Evolutionary conservation across 148 eudicot species (phyloP), one percentile per base, ranked within the genome.

Genomic region (Rhododendron vialii): DNA sequence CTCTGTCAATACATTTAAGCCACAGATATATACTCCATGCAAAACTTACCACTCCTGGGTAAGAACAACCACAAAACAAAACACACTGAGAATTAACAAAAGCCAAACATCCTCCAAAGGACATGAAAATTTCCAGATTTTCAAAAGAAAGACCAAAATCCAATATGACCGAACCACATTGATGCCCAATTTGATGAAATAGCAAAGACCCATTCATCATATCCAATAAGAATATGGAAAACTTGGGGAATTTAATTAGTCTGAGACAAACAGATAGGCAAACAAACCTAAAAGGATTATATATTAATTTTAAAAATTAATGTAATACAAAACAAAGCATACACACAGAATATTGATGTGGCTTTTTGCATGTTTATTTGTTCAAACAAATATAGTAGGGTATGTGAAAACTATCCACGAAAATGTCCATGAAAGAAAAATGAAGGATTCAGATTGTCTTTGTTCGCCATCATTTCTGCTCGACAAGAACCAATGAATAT

Each of bases 21-120:
- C 38, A 71, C 41, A 36, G 17, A 38, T 30, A 15, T 18, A 79
- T 78, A 85, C 71, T 80, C 71, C 79, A 87, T 84, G 83, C 86
- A 71, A 71, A 82, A 84, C 78, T 81, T 87, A 71, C 89, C 81
- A 84, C 61, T 67, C n/a, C 53, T 50, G 77, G 57, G 86, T 71
- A 87, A 87, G 61, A 83, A 36, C 83, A 78, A 65, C 86, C 78
- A 17, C 51, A 78, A 80, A 84, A 85, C 76, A 80, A 80, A 84
- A 13, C 48, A 65, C 79, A 75, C 75, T 24, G 8, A 69, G 9
- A 61, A 35, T 35, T 35, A 35, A 81, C 80, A 48, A 43, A 35
- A 71, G 28, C 77, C 74, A 84, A 28, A 80, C 6, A 24, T 47
- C 80, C 71, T 17, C 35, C 30, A 12, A 77, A 83, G 48, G 6